Base-by-base conservation (phyloP, 1,284 basidiomycete genomes). In the Waitea zeae region DNA sequence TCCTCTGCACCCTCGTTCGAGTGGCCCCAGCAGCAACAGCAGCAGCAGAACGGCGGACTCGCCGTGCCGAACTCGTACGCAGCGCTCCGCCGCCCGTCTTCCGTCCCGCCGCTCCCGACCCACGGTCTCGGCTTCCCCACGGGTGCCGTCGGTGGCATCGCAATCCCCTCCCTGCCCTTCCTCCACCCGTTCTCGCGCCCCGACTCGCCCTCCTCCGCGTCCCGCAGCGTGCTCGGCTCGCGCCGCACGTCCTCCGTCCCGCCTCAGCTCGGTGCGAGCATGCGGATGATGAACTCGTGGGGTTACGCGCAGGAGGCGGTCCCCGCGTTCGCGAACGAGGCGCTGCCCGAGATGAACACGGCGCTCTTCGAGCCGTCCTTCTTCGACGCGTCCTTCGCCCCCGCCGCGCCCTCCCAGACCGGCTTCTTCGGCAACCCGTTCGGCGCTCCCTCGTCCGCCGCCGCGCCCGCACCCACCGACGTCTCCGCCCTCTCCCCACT, bases 51-150 rank as follows among this genome's bases (percentile, higher is more conserved):
- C 31, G n/a, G 30, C 15, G 11, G 9, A 11, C 30, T 37, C 34
- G 48, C 35, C 39, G 38, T 19, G 39, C 36, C 33, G 33, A 36
- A 50, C 34, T 53, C 55, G 22, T 26, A n/a, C 7, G 22, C 22
- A n/a, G 18, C 27, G 20, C 28, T 58, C n/a, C 68, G 72, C 37
- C 63, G 72, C 0, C 61, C 73, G 1, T 77, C 74, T 0, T 75
- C 71, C 1, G 75, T 75, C 0, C 75, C 75, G 1, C 62, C 77
- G 1, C 29, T 12, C 29, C 42, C 49, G 18, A 46, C 51, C 4
- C 54, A 55, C 39, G 44, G 49, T 30, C 47, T 46, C 2, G 11
- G 20, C 3, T 20, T 4, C 14, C 29, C 29, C 12, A 7, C 7
- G 15, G 9, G 7, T 14, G 14, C 14, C 9, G n/a, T 7, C 30